Conservation (phyloP, 768 basidiomycete species). For the Amanita subjunquillea region DNA sequence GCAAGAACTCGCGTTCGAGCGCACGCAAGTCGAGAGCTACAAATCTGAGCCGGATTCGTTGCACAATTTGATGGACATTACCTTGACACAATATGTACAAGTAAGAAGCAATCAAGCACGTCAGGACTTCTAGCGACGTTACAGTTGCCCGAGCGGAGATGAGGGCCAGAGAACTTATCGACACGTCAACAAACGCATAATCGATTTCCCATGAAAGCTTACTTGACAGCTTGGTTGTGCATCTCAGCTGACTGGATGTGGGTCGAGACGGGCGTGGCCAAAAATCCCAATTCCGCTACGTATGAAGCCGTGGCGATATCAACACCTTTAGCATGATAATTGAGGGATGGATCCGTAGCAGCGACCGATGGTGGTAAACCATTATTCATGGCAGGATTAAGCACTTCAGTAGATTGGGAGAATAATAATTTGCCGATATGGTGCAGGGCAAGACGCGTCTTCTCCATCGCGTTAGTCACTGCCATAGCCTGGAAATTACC, state of each 20-base stretch:
- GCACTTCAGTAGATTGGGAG: conserved; percentile 61
- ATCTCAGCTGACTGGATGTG: conserved; percentile 80
- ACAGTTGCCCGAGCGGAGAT: conserved; percentile 70
- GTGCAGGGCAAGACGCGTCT: conserved; percentile 62
- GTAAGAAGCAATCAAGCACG: conserved; percentile 60
- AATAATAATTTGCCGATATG: conserved; percentile 67
- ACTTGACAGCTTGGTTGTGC: conserved; percentile 83
- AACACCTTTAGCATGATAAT: conserved; percentile 70
- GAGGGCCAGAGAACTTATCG: conserved; percentile 44
- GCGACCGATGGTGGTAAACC: conserved; percentile 70
- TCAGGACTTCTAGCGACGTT: conserved; percentile 58
- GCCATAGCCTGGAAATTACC: conserved; percentile 88
- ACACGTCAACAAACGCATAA: neutral
- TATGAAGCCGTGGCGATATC: conserved; percentile 81
- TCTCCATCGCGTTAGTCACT: conserved; percentile 76
- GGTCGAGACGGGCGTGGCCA: conserved; percentile 70
- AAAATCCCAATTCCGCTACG: conserved; percentile 65
- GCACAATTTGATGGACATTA: conserved; percentile 8
- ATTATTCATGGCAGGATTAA: conserved; percentile 74
- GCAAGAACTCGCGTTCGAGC: conserved; percentile 51
- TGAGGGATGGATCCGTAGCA: conserved; percentile 63
- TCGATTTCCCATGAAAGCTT: conserved; percentile 15
- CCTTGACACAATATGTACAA: conserved; percentile 66
- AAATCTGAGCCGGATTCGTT: conserved; percentile 1
- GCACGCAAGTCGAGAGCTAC: conserved; percentile 71